These are phyloP conservation scores for Hyphopichia homilentoma DNA, from an alignment of 805 yeast genomes.

Conservation along the genomic window DNA sequence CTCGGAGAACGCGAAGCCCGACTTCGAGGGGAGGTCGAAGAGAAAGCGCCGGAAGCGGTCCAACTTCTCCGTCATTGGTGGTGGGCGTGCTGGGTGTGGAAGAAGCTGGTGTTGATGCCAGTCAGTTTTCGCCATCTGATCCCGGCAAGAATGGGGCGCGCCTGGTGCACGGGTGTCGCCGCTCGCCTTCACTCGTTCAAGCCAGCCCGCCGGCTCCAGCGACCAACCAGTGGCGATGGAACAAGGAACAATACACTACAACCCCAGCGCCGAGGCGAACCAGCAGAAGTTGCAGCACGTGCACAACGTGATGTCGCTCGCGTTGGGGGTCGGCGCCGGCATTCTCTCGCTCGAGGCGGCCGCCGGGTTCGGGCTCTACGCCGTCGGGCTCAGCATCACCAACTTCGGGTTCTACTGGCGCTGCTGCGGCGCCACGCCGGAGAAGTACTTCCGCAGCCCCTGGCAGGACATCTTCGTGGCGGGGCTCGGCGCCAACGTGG, in stretches of 20 bases:
- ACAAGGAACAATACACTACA: slow-evolving; percentile 16
- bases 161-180: no score
- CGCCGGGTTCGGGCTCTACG: slow-evolving; percentile 33
- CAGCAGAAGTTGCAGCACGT: slow-evolving; percentile 24
- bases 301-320: slow-evolving; percentile 36
- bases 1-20: slow-evolving; percentile 23
- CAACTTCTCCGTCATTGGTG: no score
- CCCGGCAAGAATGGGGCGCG: no score
- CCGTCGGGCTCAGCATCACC: slow-evolving; percentile 28
- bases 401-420: slow-evolving; percentile 24
- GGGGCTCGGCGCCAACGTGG: slow-evolving; percentile 27
- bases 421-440: slow-evolving; percentile 30
- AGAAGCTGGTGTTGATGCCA: no score
- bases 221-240: no score
- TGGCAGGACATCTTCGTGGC: slow-evolving; percentile 29
- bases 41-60: slow-evolving; percentile 24
- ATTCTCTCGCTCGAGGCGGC: slow-evolving; percentile 34
- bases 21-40: slow-evolving; percentile 27
- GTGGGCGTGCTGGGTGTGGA: no score
- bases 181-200: no score
- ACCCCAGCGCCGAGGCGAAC: slow-evolving; percentile 27
- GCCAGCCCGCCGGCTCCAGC: no score
- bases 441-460: slow-evolving; percentile 25
- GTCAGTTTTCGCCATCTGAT: no score
- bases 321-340: slow-evolving; percentile 39